Evolutionary conservation across 257 asterid species (phyloP), one percentile per base, ranked within the genome.

Genomic region (Nicotiana undulata): DNA sequence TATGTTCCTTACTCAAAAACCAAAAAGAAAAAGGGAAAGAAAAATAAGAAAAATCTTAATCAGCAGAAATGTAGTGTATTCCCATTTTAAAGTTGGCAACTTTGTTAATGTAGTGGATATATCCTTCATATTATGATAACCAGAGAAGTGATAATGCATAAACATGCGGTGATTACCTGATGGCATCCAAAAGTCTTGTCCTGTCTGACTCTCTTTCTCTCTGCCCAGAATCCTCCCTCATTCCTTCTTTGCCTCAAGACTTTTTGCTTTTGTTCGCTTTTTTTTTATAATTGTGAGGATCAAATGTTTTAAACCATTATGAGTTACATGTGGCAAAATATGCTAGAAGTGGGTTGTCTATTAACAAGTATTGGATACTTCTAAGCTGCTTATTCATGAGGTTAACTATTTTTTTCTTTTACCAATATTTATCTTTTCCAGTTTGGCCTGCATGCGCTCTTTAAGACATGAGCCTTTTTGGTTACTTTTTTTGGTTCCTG

Each of bases 241-340:
- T 18, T 67, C 76, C 76, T 34, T 37, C 76, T 67, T 67, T 24
- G 1, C 29, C 76, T 67, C 31, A 67, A 67, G 1, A 34, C 16
- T 17, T 67, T 18, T 65, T 4, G 15, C 52, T 67, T 67, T 10
- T 34, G 28, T 37, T 67, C 4, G 17, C 37, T 67, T n/a, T 3
- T n/a, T 3, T n/a, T 64, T 66, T 67, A n/a, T 18, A 67, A 67
- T 24, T 37, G 20, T 18, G 2, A 3, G 18, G 18, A 67, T 40
- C n/a, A 68, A 37, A 68, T 68, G 56, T 68, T 40, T 68, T 68
- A 68, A 22, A 37, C n/a, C 76, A n/a, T 68, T 68, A n/a, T 40
- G 56, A 40, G 56, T 3, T 40, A 40, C 56, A 40, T 40, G 5
- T 68, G n/a, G 32, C 56, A 20, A 68, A 40, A 68, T 20, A 37